phyloP scores from a whole-genome alignment of 257 asterid species.

The Hygrophila difformis region DNA sequence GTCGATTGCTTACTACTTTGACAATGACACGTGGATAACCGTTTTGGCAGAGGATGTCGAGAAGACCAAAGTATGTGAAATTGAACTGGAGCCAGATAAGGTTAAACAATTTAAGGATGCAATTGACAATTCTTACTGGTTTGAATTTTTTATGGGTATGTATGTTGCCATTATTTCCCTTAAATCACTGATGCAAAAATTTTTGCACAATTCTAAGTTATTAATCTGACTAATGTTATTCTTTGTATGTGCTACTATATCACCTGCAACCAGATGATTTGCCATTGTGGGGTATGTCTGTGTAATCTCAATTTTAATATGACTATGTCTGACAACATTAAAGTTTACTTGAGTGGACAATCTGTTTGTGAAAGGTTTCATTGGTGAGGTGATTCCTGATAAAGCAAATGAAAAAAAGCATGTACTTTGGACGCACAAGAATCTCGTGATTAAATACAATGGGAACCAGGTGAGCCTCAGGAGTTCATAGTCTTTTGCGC shows the following conservation, averaged over 20 bases:
- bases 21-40: background rate
- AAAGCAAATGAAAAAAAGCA: constrained; percentile 40
- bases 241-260: constrained; percentile 14
- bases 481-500: background rate
- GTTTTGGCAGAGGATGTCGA: constrained; percentile 51
- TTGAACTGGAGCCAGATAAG: constrained; percentile 51
- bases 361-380: constrained; percentile 34
- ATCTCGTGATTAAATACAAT: constrained; percentile 44
- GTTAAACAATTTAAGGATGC: constrained; percentile 61
- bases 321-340: background rate
- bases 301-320: constrained; percentile 1
- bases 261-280: constrained; percentile 66
- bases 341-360: constrained; percentile 23
- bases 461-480: constrained; percentile 41
- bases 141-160: constrained; percentile 66
- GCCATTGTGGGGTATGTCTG: constrained; percentile 89
- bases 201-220: background rate
- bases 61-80: constrained; percentile 41
- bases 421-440: constrained; percentile 52
- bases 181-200: background rate
- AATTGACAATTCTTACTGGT: constrained; percentile 61
- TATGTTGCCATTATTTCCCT: background rate
- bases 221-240: constrained; percentile 25
- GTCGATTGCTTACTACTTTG: background rate
- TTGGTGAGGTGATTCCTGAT: constrained; percentile 54